Evolutionary conservation across 169 alveolate genomes (phyloP).

Genomic region (Besnoitia besnoiti): DNA sequence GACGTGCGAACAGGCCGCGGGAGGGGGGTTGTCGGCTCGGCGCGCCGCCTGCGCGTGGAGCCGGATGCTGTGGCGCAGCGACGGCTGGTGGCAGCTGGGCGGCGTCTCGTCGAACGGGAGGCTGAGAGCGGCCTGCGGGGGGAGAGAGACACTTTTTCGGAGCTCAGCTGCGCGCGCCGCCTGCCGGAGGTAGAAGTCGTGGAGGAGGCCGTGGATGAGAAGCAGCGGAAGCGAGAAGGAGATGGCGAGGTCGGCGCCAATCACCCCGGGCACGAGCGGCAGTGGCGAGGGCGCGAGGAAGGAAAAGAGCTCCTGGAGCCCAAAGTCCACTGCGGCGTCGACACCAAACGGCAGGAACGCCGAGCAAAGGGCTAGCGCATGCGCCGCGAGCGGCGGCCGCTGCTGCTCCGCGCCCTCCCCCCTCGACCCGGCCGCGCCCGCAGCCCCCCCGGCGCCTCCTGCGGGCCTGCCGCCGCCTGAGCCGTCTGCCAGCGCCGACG

Average conservation of each 20-base stretch:
- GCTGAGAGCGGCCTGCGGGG: not conserved
- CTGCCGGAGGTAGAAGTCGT: not conserved
- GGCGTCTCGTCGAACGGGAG: not conserved
- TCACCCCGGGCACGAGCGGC: slow-evolving; percentile 37
- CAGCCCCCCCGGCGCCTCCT: not conserved
- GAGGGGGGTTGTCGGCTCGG: too few species aligned
- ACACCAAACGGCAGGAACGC: slow-evolving; percentile 52
- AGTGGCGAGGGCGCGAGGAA: slow-evolving; percentile 67
- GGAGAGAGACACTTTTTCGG: not conserved
- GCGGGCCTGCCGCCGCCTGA: not conserved
- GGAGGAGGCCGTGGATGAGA: not conserved
- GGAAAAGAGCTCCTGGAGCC: slow-evolving; percentile 49
- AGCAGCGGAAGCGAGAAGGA: slow-evolving; percentile 42
- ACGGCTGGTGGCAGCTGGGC: not conserved
- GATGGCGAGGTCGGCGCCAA: slow-evolving; percentile 51
- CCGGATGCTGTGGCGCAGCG: not conserved
- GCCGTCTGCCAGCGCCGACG: not conserved
- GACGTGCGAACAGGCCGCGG: too few species aligned
- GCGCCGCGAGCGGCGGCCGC: not conserved
- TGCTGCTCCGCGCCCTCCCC: not conserved
- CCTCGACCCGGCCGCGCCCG: not conserved
- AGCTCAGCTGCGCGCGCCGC: not conserved
- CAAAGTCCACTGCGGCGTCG: slow-evolving; percentile 34
- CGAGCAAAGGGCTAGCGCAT: slow-evolving; percentile 8
- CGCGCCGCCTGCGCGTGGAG: not conserved